A percentile compares a stretch with the other conserved stretches of the same genome.
Conservation (phyloP, 306 rosid genomes). For the Prunus davidiana region DNA sequence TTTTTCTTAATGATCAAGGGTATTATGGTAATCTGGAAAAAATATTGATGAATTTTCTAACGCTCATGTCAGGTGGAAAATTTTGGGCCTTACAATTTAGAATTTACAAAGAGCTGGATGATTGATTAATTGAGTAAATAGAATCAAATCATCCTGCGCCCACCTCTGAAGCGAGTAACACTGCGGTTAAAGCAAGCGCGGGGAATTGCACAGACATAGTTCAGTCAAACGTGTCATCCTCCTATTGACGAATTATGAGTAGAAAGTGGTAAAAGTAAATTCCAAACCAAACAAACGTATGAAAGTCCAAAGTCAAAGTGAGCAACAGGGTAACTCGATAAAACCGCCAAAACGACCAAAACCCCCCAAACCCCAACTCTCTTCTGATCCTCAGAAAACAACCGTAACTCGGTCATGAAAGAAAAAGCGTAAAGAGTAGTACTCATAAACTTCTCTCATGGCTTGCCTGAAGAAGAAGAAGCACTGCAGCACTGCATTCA, state of each 20-base stretch:
- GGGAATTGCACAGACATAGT: too few species aligned
- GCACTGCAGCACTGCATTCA: constrained; percentile 9
- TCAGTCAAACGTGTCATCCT: neutral
- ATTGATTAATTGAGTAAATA: too few species aligned
- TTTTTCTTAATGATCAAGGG: constrained; percentile 24
- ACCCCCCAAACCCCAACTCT: neutral
- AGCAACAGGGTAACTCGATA: neutral
- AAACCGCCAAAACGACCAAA: neutral
- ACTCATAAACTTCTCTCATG: constrained; percentile 36
- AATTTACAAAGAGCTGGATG: too few species aligned
- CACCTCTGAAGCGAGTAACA: too few species aligned
- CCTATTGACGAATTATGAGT: neutral
- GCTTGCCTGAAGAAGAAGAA: constrained; percentile 54
- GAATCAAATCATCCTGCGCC: too few species aligned
- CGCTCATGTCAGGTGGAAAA: too few species aligned
- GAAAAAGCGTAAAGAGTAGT: neutral
- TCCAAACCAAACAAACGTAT: neutral
- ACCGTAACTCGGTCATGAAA: constrained; percentile 1
- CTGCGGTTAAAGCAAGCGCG: too few species aligned
- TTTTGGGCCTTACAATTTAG: too few species aligned
- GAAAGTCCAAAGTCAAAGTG: neutral
- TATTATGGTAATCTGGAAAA: neutral
- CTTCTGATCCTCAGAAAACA: constrained; percentile 7
- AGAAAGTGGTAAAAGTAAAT: neutral
- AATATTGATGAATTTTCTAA: neutral